Evolutionary conservation across 2,329 filamentous ascomycete genomes (phyloP).

Genomic region (Fusarium ramigenum): DNA sequence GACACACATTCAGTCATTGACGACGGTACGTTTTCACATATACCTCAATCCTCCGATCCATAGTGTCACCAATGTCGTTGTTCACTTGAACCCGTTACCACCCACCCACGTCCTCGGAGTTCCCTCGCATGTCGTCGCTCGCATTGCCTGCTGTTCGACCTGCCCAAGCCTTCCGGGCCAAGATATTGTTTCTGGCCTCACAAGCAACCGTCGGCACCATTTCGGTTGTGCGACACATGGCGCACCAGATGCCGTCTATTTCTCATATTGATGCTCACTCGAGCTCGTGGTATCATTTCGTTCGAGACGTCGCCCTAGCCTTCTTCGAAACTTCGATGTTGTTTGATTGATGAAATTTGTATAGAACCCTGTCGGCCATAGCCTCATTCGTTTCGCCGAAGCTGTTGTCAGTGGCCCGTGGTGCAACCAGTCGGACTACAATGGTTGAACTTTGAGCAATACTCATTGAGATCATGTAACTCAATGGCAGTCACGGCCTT

Average conservation of each 20-base stretch:
- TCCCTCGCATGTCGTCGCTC: neutral
- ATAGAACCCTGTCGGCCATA: neutral
- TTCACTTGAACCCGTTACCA: slow-evolving; percentile 3
- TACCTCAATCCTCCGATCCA: neutral
- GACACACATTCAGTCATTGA: neutral
- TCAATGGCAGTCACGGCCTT: neutral
- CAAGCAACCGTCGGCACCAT: neutral
- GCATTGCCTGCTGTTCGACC: neutral
- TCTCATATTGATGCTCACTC: neutral
- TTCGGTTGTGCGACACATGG: neutral
- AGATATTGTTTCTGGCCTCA: neutral
- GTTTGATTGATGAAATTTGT: neutral
- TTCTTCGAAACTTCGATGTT: neutral
- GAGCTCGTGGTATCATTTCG: neutral
- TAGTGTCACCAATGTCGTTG: neutral
- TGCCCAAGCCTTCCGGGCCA: neutral
- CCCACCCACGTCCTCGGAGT: neutral
- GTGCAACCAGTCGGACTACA: neutral
- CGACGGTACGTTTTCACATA: neutral
- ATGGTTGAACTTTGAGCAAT: neutral
- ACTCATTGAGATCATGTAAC: neutral
- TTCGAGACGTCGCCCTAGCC: neutral
- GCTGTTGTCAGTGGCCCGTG: neutral
- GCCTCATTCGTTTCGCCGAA: neutral
- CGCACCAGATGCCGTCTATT: neutral